Evolutionary conservation across 768 basidiomycete species (phyloP), one percentile per base, ranked within the genome.

Genomic region (Kwoniella dejecticola): DNA sequence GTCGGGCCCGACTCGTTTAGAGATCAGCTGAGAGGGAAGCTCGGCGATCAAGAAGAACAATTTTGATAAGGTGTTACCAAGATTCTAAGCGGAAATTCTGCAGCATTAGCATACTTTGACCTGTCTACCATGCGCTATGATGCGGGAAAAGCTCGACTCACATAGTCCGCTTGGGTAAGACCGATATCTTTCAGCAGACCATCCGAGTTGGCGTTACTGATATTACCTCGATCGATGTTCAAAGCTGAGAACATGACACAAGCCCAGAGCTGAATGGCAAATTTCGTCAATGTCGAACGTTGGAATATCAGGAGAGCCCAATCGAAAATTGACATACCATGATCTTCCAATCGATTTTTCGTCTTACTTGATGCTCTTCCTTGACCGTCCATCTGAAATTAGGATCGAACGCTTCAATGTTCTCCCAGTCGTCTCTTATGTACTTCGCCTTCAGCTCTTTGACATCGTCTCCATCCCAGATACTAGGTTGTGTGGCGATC

Each of bases 331-430:
- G 2, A 66, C 70, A 54, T n/a, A 85, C 67, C 80, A 85, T 84
- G 66, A 89, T 84, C 27, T 83, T 81, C 58, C 80, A 69, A 78
- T 88, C 87, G 11, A 87, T 82, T 69, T 84, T 86, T 50, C 87
- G 83, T 7, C 57, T 17, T 47, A 81, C 52, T 60, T 84, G 84
- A 75, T 81, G 80, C 76, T 89, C 87, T 74, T 89, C 87, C 41
- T 85, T 70, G 83, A 84, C 87, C 3, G 87, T 87, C 87, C 88
- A 89, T 7, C 87, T 83, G 17, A 86, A 87, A n/a, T 76, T 55
- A 1, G 85, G 84, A 70, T 89, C 85, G 67, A 89, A 88, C 1
- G 86, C 82, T 68, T 86, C 85, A 3, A 48, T n/a, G 21, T 67
- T 70, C 49, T 70, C 68, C 64, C 64, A 66, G 17, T 66, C 52